Percentiles rank a stretch among this genome's conserved stretches.
Conservation (phyloP, 2,329 filamentous ascomycete genomes). For the Lizonia empirigonia region DNA sequence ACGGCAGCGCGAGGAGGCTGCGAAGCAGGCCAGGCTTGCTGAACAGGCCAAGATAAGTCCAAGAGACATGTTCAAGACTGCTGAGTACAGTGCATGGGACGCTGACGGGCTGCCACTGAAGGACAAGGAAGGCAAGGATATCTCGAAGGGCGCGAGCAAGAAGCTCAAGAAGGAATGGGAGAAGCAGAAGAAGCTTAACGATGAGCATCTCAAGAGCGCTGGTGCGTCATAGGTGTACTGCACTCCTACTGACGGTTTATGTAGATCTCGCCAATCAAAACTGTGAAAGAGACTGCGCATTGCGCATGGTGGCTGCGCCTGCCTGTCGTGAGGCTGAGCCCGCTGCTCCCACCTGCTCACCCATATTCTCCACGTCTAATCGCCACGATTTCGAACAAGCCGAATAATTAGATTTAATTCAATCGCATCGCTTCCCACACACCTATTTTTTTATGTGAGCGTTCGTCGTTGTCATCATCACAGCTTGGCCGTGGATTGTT, state of each 20-base stretch:
- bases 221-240: neutral
- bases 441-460: too few relatives aligned
- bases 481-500: too few relatives aligned
- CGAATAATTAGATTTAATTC: too few relatives aligned
- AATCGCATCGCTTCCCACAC: too few relatives aligned
- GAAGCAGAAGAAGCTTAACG: constrained; percentile 82
- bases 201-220: constrained; percentile 48
- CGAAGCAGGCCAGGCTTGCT: constrained; percentile 60
- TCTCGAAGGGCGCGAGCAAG: constrained; percentile 80
- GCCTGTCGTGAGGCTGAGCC: neutral
- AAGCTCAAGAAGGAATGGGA: constrained; percentile 90
- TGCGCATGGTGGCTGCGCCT: neutral
- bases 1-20: constrained; percentile 65
- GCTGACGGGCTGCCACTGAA: constrained; percentile 79
- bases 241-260: neutral
- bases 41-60: constrained; percentile 64
- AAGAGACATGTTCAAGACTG: constrained; percentile 62
- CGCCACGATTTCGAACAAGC: too few relatives aligned
- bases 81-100: constrained; percentile 78
- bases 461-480: too few relatives aligned
- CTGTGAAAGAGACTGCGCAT: neutral
- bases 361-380: neutral
- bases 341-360: neutral
- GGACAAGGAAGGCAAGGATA: constrained; percentile 76
- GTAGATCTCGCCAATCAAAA: neutral